Conservation (phyloP, 148 eudicot species). For the Cornus controversa region DNA sequence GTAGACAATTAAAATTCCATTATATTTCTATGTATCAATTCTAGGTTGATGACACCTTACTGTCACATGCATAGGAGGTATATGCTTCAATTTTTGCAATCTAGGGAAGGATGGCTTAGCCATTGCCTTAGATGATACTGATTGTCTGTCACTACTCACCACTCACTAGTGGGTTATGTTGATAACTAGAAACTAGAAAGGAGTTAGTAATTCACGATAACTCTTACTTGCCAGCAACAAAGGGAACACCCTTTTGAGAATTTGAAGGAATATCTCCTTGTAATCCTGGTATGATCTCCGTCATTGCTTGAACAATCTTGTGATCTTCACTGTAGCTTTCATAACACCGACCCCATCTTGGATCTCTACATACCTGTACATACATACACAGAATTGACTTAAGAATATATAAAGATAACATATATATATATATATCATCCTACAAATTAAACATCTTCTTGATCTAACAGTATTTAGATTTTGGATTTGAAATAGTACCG, state of each 20-base stretch:
- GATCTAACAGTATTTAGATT: neutral
- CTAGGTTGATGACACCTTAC: too few relatives aligned
- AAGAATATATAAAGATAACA: neutral
- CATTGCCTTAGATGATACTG: too few relatives aligned
- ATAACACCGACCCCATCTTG: slow-evolving; percentile 89
- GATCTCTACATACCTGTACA: slow-evolving; percentile 79
- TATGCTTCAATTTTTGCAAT: too few relatives aligned
- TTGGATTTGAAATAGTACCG: slow-evolving; percentile 35
- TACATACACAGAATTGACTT: neutral
- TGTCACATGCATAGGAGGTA: too few relatives aligned
- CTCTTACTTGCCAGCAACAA: slow-evolving; percentile 63
- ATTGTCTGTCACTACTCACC: neutral
- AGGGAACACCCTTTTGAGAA: slow-evolving; percentile 64
- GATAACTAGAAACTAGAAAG: neutral
- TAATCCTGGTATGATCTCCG: slow-evolving; percentile 65
- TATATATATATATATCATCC: too few relatives aligned
- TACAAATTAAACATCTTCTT: neutral
- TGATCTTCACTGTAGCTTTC: slow-evolving; percentile 91
- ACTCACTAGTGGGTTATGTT: neutral
- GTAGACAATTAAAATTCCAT: too few relatives aligned
- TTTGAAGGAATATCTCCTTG: slow-evolving; percentile 69
- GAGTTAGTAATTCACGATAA: neutral
- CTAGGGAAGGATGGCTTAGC: too few relatives aligned
- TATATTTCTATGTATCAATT: too few relatives aligned
- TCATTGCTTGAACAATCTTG: slow-evolving; percentile 68